A percentile compares a stretch with the other conserved stretches of the same genome.
These are phyloP conservation scores for Amphichorda felina DNA, from an alignment of 2,329 filamentous ascomycete species.

Conservation along the genomic window DNA sequence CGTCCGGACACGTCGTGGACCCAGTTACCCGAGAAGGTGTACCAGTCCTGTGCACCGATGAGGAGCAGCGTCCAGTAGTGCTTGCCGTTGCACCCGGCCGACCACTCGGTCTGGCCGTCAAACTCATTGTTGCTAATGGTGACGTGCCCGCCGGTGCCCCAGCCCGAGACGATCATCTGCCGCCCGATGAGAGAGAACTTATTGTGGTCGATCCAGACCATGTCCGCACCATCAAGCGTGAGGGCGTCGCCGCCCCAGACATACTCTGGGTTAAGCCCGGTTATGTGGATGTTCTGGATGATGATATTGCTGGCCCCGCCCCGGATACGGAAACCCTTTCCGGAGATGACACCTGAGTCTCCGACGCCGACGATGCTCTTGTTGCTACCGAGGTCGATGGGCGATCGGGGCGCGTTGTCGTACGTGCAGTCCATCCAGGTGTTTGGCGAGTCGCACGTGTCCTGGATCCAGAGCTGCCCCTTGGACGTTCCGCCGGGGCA, in stretches of 20 bases:
- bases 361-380: conserved; percentile 43
- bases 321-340: conserved; percentile 41
- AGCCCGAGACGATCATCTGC: conserved; percentile 1
- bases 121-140: conserved; percentile 35
- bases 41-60: conserved; percentile 23
- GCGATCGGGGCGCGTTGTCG: conserved; percentile 16
- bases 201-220: conserved; percentile 40
- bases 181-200: conserved; percentile 15
- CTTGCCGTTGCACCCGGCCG: conserved; percentile 28
- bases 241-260: conserved; percentile 51
- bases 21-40: conserved; percentile 50
- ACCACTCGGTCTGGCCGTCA: conserved; percentile 27
- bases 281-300: conserved; percentile 46
- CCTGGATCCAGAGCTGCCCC: conserved; percentile 1
- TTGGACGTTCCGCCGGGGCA: background rate
- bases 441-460: background rate
- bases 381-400: conserved; percentile 42
- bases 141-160: conserved; percentile 14
- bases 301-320: conserved; percentile 41
- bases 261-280: conserved; percentile 42
- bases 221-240: conserved; percentile 32
- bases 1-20: conserved; percentile 46
- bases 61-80: conserved; percentile 29
- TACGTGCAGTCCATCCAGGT: conserved; percentile 1
- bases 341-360: conserved; percentile 39